phyloP scores from a whole-genome alignment of 805 yeast species.

The Wickerhamomyces alni region DNA sequence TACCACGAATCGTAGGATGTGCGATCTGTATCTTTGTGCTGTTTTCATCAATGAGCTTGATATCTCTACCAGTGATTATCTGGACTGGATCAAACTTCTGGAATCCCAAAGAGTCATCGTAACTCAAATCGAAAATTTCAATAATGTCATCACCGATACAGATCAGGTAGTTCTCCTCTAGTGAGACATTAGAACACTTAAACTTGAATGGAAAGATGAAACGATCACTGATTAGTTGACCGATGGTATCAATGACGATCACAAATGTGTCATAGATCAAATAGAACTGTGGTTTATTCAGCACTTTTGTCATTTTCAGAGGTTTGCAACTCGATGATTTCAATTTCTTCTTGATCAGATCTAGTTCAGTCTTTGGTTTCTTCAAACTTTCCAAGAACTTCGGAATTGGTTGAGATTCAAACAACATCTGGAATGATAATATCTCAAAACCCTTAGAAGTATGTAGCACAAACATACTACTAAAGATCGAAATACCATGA shows the following conservation, averaged over 20 bases:
- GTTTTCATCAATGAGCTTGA: slow-evolving; percentile 38
- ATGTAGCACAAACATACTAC: slow-evolving; percentile 61
- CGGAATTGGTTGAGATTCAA: slow-evolving; percentile 50
- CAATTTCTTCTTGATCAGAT: slow-evolving; percentile 34
- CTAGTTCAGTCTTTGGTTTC: slow-evolving; percentile 26
- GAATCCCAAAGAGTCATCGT: slow-evolving; percentile 29
- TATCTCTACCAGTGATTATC: slow-evolving; percentile 66
- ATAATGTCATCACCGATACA: slow-evolving; percentile 60
- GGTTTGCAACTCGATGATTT: slow-evolving; percentile 38
- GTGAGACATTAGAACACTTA: slow-evolving; percentile 33
- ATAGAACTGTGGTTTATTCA: slow-evolving; percentile 46
- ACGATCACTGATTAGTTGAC: slow-evolving; percentile 38
- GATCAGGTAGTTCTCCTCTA: slow-evolving; percentile 41
- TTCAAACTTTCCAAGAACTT: slow-evolving; percentile 27
- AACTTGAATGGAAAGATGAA: slow-evolving; percentile 38
- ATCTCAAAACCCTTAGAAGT: slow-evolving; percentile 64
- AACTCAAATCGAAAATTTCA: slow-evolving; percentile 60
- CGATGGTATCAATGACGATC: slow-evolving; percentile 54
- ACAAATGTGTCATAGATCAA: slow-evolving; percentile 70
- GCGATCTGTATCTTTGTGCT: slow-evolving; percentile 44
- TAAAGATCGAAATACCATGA: slow-evolving; percentile 54
- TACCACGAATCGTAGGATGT: slow-evolving; percentile 56
- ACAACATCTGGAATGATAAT: slow-evolving; percentile 49
- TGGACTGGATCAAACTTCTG: slow-evolving; percentile 46
- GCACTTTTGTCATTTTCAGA: slow-evolving; percentile 57